These are phyloP conservation scores for Phalaenopsis equestris DNA, from an alignment of 106 monocot genomes.

Conservation along the genomic window DNA sequence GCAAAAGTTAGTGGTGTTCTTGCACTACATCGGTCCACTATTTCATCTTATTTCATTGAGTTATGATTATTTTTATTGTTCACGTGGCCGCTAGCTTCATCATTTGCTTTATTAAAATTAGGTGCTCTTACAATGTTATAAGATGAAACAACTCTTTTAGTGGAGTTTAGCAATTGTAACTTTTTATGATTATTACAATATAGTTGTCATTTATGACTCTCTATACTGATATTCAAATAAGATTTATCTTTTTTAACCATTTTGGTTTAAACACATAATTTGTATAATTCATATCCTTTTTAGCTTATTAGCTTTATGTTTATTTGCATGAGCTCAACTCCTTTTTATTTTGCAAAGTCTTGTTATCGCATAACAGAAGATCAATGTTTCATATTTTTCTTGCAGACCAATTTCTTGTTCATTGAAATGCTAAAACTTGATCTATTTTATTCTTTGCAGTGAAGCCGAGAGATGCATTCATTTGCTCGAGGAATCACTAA, in stretches of 20 bases:
- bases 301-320: background rate
- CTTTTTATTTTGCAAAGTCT: background rate
- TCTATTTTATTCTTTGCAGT: constrained; percentile 21
- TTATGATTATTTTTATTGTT: background rate
- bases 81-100: background rate
- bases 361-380: background rate
- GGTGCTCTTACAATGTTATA: background rate
- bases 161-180: background rate
- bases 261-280: background rate
- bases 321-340: background rate
- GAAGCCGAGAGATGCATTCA: constrained; percentile 43
- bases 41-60: background rate
- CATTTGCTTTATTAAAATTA: background rate
- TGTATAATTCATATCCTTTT: background rate
- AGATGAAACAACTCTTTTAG: background rate
- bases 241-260: background rate
- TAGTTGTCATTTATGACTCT: background rate
- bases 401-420: background rate
- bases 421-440: constrained; percentile 1
- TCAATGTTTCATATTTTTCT: background rate
- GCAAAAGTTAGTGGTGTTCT: background rate
- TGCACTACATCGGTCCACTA: too few species aligned
- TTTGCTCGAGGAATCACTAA: constrained; percentile 65
- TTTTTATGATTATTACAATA: background rate
- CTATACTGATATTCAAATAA: background rate